Base-by-base conservation (phyloP, 352 stramenopile species). In the Phytopythium chamaehyphon region DNA sequence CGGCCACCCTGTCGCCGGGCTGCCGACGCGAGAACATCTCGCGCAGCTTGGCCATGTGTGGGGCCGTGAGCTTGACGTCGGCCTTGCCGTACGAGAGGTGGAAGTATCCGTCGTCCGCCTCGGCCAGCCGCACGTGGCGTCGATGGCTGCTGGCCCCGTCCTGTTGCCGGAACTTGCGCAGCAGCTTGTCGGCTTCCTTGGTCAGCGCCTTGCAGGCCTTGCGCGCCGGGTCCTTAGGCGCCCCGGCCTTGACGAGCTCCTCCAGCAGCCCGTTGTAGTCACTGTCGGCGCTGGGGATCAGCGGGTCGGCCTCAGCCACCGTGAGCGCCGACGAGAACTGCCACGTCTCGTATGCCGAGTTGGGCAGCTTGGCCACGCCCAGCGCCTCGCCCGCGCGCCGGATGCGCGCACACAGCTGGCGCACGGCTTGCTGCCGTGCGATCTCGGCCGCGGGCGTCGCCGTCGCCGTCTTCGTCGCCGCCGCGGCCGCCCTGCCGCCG, bases 41-140 rank as follows among this genome's bases (percentile, higher is more conserved):
- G 24, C 84, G 73, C 28, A 98, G 71, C 66, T 98, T 98, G 48
- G 71, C 66, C 44, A 83, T 86, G 66, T 98, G 91, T 3, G 59
- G 57, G 9, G 62, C 60, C 55, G 92, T 95, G 23, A 97, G 69
- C 56, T 88, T 88, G 21, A 97, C 75, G 14, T 58, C 85, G 51
- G 64, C 59, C 51, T 76, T 72, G 40, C 83, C 76, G 56, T 90
- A 93, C 49, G 64, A 74, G 47, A 93, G 57, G 44, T 79, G 67
- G 16, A 44, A 46, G 68, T 80, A 67, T n/a, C 56, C 58, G 23
- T 83, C 63, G 2, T 66, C 66, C 6, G 49, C 56, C 5, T 51
- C 37, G 36, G 40, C 47, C 36, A 79, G 57, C 18, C 75, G 75
- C 23, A 83, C 77, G 53, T 64, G 76, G 22, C 71, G 70, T 55